These are phyloP conservation scores for Phytophthora citricola DNA, from an alignment of 352 stramenopile species.

Conservation along the genomic window DNA sequence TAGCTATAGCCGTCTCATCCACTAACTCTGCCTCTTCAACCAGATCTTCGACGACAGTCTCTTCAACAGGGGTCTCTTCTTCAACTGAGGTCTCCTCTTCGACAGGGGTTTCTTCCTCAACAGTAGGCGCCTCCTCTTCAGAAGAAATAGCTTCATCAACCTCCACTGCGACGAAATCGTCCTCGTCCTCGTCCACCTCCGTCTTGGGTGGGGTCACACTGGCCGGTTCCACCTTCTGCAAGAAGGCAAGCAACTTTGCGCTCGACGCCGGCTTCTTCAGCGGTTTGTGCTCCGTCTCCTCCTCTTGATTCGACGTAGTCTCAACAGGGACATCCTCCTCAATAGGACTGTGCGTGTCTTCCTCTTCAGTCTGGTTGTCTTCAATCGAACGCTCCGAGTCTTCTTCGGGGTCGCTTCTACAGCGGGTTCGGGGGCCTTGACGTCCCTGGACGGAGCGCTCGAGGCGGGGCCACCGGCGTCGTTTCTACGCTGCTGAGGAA, in stretches of 20 bases:
- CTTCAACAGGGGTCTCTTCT: conserved; percentile 16
- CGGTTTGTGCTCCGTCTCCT: conserved; percentile 18
- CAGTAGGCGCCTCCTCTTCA: conserved; percentile 37
- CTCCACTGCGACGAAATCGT: conserved; percentile 32
- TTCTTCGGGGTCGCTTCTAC: conserved; percentile 33
- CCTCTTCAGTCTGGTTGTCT: conserved; percentile 36
- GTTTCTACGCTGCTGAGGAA: conserved; percentile 73
- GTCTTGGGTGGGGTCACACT: conserved; percentile 2
- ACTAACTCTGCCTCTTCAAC: conserved; percentile 24
- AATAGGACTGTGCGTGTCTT: conserved; percentile 21
- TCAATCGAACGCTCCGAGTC: conserved; percentile 26
- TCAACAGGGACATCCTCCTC: conserved; percentile 20
- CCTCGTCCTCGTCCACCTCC: conserved; percentile 31
- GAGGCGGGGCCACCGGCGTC: conserved; percentile 13
- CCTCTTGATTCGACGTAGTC: conserved; percentile 20
- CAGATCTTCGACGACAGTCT: conserved; percentile 27
- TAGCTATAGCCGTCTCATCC: conserved; percentile 32
- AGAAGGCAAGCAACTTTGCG: conserved; percentile 63
- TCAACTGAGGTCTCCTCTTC: conserved; percentile 25
- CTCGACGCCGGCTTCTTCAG: conserved; percentile 41
- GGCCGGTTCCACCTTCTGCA: conserved; percentile 51
- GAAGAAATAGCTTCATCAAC: conserved; percentile 33
- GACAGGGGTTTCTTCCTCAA: conserved; percentile 29
- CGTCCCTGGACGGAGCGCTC: conserved; percentile 27
- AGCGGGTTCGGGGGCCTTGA: conserved; percentile 12